Evolutionary conservation across 2,329 filamentous ascomycete genomes (phyloP).

Genomic region (Grosmannia clavigera): DNA sequence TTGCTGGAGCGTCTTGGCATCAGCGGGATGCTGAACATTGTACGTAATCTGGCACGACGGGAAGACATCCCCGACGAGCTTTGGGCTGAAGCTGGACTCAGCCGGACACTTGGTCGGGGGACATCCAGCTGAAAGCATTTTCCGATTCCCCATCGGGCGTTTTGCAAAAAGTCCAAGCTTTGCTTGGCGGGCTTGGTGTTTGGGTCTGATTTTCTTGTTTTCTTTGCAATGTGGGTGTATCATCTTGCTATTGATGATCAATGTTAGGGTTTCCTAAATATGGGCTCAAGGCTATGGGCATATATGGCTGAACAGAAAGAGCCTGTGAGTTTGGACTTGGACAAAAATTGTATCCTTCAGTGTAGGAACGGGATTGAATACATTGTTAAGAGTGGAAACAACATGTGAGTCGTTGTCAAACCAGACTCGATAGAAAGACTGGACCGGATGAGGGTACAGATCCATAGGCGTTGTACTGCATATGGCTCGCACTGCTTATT

Average conservation of each 20-base stretch:
- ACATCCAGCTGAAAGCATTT: not conserved
- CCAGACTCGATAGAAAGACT: not conserved
- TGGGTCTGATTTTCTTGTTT: not conserved
- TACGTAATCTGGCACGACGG: slow-evolving; percentile 55
- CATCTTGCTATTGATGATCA: not conserved
- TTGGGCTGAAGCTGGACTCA: slow-evolving; percentile 63
- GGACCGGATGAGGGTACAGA: not conserved
- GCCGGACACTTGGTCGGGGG: slow-evolving; percentile 29
- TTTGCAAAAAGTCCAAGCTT: not conserved
- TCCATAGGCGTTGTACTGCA: not conserved
- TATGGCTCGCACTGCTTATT: not conserved
- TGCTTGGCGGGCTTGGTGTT: not conserved
- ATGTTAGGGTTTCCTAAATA: not conserved
- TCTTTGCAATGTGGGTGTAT: not conserved
- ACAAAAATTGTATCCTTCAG: not conserved
- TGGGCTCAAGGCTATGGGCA: not conserved
- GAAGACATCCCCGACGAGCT: slow-evolving; percentile 73
- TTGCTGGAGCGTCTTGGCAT: slow-evolving; percentile 26
- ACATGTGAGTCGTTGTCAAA: not conserved
- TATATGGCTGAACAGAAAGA: not conserved
- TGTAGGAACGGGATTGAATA: not conserved
- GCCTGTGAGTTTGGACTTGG: not conserved
- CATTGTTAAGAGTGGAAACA: not conserved
- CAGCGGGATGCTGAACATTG: slow-evolving; percentile 57
- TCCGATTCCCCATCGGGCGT: not conserved